Evolutionary conservation across 2,329 filamentous ascomycete species (phyloP), one percentile per base, ranked within the genome.

Genomic region (Sclerotinia sclerotiorum): DNA sequence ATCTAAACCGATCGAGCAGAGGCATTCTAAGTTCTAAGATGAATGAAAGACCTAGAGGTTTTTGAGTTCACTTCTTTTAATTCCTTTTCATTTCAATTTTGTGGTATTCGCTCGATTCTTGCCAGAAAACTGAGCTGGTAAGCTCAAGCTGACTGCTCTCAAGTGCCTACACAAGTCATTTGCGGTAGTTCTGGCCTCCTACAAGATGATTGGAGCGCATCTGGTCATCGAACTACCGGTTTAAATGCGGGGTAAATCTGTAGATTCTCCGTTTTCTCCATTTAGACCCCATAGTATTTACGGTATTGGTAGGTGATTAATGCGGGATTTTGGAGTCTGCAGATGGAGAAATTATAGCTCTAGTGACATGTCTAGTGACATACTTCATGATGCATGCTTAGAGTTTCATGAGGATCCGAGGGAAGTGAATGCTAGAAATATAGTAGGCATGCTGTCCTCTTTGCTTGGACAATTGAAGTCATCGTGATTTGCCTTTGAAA

Each of bases 161-260:
- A 35, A 35, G 35, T 35, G 35, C 35, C 35, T 35, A 35, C 8
- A 35, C 35, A 35, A 35, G 35, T 10, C 35, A 35, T 35, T 8
- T 19, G 35, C 24, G 15, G 56, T 48, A 35, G 61, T 64, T 8
- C 42, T 39, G 39, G 19, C 21, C 51, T 54, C 17, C 19, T 13
- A 46, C n/a, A 32, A 29, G 27, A 29, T 56, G 51, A 65, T 65
- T 65, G 62, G 62, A 32, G 62, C 62, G 62, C 51, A 65, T 65
- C 62, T 46, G 29, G 32, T 10, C 46, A 42, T 64, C 15, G 8
- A 39, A 56, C 24, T 48, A n/a, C 39, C 21, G 39, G 42, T 46
- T 13, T 19, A 2, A 13, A 27, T 58, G 63, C 51, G 51, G 51
- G 51, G 63, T 48, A 65, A 21, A 35, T 15, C 19, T 64, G 46